Evolutionary conservation across 208 protist genomes (phyloP).

Genomic region (Blastocrithidia nonstop): DNA sequence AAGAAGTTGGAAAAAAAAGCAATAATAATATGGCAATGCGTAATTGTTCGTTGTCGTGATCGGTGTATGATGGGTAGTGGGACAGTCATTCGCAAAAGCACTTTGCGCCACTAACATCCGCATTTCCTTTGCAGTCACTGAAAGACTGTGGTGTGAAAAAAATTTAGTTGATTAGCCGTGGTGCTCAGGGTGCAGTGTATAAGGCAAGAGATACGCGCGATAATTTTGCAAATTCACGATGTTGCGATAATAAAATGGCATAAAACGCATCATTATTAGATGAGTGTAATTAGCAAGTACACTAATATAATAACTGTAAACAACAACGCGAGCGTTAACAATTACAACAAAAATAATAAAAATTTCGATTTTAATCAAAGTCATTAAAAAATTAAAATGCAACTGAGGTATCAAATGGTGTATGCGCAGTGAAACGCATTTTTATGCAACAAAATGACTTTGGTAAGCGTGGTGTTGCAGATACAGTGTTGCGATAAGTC

Average conservation of each 20-base stretch:
- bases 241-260: too few relatives aligned
- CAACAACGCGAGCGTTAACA: too few relatives aligned
- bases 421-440: conserved; percentile 60
- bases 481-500: conserved; percentile 58
- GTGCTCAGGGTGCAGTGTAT: conserved; percentile 75
- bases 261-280: too few relatives aligned
- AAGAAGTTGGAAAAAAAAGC: too few relatives aligned
- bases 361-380: not conserved
- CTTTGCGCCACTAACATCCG: too few relatives aligned
- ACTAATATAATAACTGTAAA: too few relatives aligned
- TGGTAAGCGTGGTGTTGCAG: conserved; percentile 41
- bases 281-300: too few relatives aligned
- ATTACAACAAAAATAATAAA: not conserved
- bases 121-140: too few relatives aligned
- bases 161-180: conserved; percentile 33
- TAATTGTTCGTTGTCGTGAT: conserved; percentile 54
- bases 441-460: conserved; percentile 60
- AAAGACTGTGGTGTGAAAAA: conserved; percentile 33
- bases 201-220: conserved; percentile 26
- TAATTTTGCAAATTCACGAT: too few relatives aligned
- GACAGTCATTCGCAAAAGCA: too few relatives aligned
- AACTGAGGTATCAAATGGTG: not conserved
- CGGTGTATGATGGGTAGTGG: conserved; percentile 40
- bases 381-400: not conserved
- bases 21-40: too few relatives aligned